These are phyloP conservation scores for Metarhizium robertsii DNA, from an alignment of 2,329 filamentous ascomycete genomes.

Conservation along the genomic window DNA sequence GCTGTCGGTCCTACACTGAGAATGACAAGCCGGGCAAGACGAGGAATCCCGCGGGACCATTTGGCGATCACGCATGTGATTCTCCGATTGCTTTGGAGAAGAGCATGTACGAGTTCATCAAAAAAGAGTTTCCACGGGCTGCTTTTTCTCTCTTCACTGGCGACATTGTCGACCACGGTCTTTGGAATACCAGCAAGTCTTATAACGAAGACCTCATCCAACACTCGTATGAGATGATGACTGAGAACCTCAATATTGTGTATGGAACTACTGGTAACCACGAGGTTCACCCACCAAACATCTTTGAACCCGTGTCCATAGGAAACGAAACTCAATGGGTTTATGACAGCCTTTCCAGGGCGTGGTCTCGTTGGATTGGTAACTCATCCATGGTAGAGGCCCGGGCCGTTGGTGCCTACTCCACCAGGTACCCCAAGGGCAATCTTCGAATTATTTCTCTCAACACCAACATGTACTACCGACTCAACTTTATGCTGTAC, in stretches of 20 bases:
- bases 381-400: conserved; percentile 19
- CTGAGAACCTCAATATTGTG: conserved; percentile 30
- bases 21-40: conserved; percentile 34
- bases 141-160: conserved; percentile 48
- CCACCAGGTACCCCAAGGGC: conserved; percentile 31
- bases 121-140: conserved; percentile 31
- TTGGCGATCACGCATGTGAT: conserved; percentile 44
- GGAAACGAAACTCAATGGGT: conserved; percentile 38
- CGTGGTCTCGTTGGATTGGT: conserved; percentile 41
- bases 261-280: conserved; percentile 50
- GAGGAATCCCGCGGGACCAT: conserved; percentile 36
- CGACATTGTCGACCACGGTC: conserved; percentile 43
- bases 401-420: conserved; percentile 38
- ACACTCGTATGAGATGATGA: conserved; percentile 38
- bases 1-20: conserved; percentile 41
- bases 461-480: conserved; percentile 52
- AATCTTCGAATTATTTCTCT: conserved; percentile 49
- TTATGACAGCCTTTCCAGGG: conserved; percentile 36
- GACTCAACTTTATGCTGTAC: conserved; percentile 48
- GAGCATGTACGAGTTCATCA: conserved; percentile 45
- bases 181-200: conserved; percentile 31
- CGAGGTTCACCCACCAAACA: conserved; percentile 43
- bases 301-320: conserved; percentile 33
- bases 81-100: conserved; percentile 38
- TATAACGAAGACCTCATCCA: conserved; percentile 26